Evolutionary conservation across 179 eudicot genomes (phyloP), one percentile per base, ranked within the genome.

Genomic region (Camellia oleifera): DNA sequence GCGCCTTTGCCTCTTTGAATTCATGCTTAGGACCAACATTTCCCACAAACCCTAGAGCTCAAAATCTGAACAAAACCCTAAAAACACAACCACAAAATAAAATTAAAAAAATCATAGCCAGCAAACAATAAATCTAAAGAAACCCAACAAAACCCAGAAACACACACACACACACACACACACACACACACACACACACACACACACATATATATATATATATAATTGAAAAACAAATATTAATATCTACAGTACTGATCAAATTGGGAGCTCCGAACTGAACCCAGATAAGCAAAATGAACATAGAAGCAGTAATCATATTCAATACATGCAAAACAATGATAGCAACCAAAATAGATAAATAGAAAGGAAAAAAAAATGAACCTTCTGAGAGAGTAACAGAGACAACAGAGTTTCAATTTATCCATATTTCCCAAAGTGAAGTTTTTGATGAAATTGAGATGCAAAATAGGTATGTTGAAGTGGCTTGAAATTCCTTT

Each of bases 1-100:
- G 32, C 83, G 50, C 74, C 83, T 80, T 20, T 74, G 74, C 65
- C 78, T 76, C 83, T 80, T 80, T 68, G 83, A 75, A 65, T 75
- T 76, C 83, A 75, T 75, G 67, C 57, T 69, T 9, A 76, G 65
- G 40, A 74, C 53, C 74, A 80, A 42, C 79, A 80, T 71, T 44
- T 46, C 52, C 77, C 77, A 54, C 69, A 79, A 72, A 72, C 79
- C 76, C 76, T 72, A 70, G 57, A 70, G 48, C 45, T 53, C 76
- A 72, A 54, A 72, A 52, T 44, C 74, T 69, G 54, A 69, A 45
- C 54, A 69, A 46, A 15, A 46, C 3, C 42, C 76, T 53, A 15
- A 18, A n/a, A 69, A 69, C 6, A 5, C 74, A 44, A 17, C 56
- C 23, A 23, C 15, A 42, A 10, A 32, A 7, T 7, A 69, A 14